Conservation (phyloP, 2,329 filamentous ascomycete species). For the Diaporthe sp. region DNA sequence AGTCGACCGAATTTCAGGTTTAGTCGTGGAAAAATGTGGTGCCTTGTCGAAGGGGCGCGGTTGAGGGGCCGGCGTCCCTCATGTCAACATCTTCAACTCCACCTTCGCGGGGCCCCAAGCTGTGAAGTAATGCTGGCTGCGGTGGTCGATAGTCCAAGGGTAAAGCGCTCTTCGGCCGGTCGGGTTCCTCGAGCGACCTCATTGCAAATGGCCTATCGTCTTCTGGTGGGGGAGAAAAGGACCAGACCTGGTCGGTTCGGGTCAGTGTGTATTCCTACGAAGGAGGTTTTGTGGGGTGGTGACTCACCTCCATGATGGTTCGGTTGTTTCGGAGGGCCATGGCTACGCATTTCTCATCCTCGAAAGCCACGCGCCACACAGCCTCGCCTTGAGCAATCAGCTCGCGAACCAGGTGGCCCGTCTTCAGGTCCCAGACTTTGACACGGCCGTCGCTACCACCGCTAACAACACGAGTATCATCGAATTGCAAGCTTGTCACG, state of each 20-base stretch:
- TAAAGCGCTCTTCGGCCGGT: slow-evolving; percentile 65
- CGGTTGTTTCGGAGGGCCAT: slow-evolving; percentile 87
- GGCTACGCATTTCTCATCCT: slow-evolving; percentile 97
- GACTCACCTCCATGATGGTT: slow-evolving; percentile 95
- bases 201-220: slow-evolving; percentile 65
- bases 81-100: slow-evolving; percentile 65
- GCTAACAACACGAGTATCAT: slow-evolving; percentile 94
- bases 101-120: slow-evolving; percentile 50
- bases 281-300: not conserved
- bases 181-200: slow-evolving; percentile 58
- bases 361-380: slow-evolving; percentile 97
- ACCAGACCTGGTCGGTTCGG: slow-evolving; percentile 79
- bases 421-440: slow-evolving; percentile 98
- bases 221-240: slow-evolving; percentile 89
- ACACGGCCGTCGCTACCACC: slow-evolving; percentile 97
- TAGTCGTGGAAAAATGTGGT: slow-evolving; percentile 65
- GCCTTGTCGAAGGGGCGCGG: slow-evolving; percentile 63
- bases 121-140: slow-evolving; percentile 47
- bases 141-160: slow-evolving; percentile 57
- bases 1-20: slow-evolving; percentile 40
- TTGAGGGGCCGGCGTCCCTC: slow-evolving; percentile 68
- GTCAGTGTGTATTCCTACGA: slow-evolving; percentile 45
- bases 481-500: slow-evolving; percentile 97
- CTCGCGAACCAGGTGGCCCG: slow-evolving; percentile 89
- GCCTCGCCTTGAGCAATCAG: slow-evolving; percentile 92